Evolutionary conservation across 192 early-diverging fungal genomes (phyloP).

Genomic region (Martensiomyces pterosporus): DNA sequence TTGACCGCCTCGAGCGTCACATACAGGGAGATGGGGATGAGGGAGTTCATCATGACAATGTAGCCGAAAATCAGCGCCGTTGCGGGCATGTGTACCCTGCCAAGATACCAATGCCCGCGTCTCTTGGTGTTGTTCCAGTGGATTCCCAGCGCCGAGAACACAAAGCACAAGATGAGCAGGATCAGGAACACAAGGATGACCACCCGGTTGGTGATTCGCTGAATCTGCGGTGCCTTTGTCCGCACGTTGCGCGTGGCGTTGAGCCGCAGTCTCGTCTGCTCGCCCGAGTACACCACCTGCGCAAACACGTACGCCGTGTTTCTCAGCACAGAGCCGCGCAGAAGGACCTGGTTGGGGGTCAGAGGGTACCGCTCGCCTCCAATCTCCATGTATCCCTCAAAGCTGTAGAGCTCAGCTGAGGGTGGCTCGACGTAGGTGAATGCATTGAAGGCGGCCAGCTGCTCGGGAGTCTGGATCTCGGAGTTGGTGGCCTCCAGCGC

Average conservation of each 20-base stretch:
- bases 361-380: conserved; percentile 57
- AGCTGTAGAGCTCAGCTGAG: conserved; percentile 76
- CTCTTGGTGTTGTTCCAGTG: conserved; percentile 40
- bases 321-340: conserved; percentile 78
- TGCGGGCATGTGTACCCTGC: conserved; percentile 15
- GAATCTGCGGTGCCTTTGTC: conserved; percentile 71
- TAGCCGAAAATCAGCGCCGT: conserved; percentile 57
- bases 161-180: conserved; percentile 54
- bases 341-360: conserved; percentile 74
- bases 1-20: conserved; percentile 85
- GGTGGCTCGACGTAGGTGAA: conserved; percentile 66
- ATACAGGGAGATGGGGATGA: conserved; percentile 86
- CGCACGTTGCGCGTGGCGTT: conserved; percentile 69
- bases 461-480: conserved; percentile 47
- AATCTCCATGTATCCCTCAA: conserved; percentile 74
- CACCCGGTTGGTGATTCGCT: conserved; percentile 72
- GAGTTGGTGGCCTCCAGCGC: conserved; percentile 59
- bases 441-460: conserved; percentile 41
- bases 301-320: conserved; percentile 80
- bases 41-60: conserved; percentile 77
- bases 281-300: conserved; percentile 68
- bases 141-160: conserved; percentile 53
- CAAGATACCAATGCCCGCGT: conserved; percentile 54
- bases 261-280: conserved; percentile 65
- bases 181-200: conserved; percentile 65